Percentiles rank a stretch among this genome's conserved stretches.
These are phyloP conservation scores for Yarrowia sp. DNA, from an alignment of 805 yeast genomes.

Conservation along the genomic window DNA sequence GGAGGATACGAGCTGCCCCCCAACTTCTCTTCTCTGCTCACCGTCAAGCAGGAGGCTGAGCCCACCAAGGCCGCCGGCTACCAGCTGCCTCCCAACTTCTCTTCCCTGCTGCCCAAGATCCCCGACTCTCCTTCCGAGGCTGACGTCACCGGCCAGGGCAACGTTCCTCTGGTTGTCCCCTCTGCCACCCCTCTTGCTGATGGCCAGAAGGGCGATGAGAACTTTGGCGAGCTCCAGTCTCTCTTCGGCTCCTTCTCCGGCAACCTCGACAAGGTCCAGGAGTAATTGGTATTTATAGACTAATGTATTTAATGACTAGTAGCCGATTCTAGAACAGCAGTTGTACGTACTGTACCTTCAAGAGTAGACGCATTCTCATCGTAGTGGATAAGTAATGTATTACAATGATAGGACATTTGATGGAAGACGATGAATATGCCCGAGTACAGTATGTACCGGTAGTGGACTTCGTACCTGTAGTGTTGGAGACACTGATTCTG, in stretches of 20 bases:
- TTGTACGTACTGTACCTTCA: not conserved
- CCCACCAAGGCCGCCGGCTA: constrained; percentile 36
- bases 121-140: constrained; percentile 24
- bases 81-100: constrained; percentile 33
- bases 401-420: too few relatives aligned
- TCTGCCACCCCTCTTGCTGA: constrained; percentile 23
- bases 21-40: constrained; percentile 27
- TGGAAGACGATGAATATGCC: too few relatives aligned
- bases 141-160: constrained; percentile 1
- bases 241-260: constrained; percentile 32
- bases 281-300: constrained; percentile 32
- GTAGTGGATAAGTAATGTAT: too few relatives aligned
- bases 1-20: constrained; percentile 30
- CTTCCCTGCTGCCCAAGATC: constrained; percentile 16
- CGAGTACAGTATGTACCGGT: too few relatives aligned
- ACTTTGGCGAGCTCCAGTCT: constrained; percentile 32
- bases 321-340: not conserved
- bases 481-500: too few relatives aligned
- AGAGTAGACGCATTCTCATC: too few relatives aligned
- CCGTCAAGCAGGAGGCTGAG: constrained; percentile 38
- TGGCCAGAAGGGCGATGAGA: constrained; percentile 24
- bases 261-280: constrained; percentile 31
- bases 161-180: constrained; percentile 17
- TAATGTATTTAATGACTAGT: constrained; percentile 11
- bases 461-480: too few relatives aligned